Base-by-base conservation (phyloP, 345 rosid genomes). In the Atalantia buxifolia region DNA sequence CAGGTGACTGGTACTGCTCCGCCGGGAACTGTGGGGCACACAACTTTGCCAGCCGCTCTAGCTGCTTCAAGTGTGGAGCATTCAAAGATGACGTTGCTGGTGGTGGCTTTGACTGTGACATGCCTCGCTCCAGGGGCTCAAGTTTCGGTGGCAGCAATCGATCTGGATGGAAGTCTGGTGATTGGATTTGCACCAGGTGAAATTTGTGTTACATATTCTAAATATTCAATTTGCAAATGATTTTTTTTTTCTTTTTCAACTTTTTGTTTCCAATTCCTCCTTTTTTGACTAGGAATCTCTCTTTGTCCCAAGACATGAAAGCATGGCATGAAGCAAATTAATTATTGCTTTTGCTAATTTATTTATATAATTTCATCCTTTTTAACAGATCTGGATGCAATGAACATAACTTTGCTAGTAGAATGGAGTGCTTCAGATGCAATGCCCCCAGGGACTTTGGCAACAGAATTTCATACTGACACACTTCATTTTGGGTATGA, bases 1-100 rank as follows among this genome's bases (percentile, higher is more conserved):
- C 96, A 0, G 99, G 99, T 21, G 98, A 93, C 76, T 95, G 99
- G 99, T 95, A 94, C 78, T 95, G 99, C 88, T 56, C 91, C 2
- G 84, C 86, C 2, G 90, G 90, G n/a, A 91, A 88, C 85, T 95
- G 99, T 27, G 99, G 98, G 28, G 86, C 97, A 5, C 99, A 94
- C 84, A 95, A 95, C 80, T 95, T 93, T 35, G 97, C 99, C 3
- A 92, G 91, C 84, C 94, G 99, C 33, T 92, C 97, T 48, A 89
- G 82, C 61, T 95, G 99, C 94, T 95, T 91, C 93, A 92, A 89
- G 82, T 95, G 97, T 53, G 97, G 97, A 38, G 86, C 90, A 9
- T 85, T 88, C 84, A 95, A 92, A 84, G 98, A 91, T 31, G 96
- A 91, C 28, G 38, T 82, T 19, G 82, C 74, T 25, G 90, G 87